Conservation (phyloP, 495 filamentous ascomycete genomes). For the Bryoglossum gracile region DNA sequence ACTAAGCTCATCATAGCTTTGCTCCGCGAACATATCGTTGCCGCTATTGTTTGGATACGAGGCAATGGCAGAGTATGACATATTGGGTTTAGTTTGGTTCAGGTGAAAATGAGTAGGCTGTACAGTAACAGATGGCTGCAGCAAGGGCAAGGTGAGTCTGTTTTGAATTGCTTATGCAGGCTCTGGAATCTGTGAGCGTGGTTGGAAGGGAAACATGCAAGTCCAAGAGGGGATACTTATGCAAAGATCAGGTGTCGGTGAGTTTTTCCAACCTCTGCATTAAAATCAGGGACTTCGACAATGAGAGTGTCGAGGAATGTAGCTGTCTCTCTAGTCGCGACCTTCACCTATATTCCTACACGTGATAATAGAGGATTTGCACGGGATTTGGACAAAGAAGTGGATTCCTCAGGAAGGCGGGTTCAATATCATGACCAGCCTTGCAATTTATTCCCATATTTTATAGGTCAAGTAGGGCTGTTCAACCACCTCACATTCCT, state of each 20-base stretch:
- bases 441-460: background rate
- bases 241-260: conserved; percentile 1
- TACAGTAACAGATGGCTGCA: background rate
- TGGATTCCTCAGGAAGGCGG: conserved; percentile 7
- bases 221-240: conserved; percentile 21
- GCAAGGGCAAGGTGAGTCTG: no score
- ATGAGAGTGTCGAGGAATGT: conserved; percentile 14
- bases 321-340: conserved; percentile 3
- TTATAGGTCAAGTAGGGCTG: background rate
- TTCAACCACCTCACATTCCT: no score
- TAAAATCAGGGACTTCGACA: conserved; percentile 9
- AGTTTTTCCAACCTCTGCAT: conserved; percentile 18
- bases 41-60: conserved; percentile 4
- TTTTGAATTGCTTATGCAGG: conserved; percentile 10
- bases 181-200: conserved; percentile 6
- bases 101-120: background rate
- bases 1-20: conserved; percentile 15
- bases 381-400: conserved; percentile 3
- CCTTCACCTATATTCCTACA: background rate
- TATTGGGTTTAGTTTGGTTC: no score
- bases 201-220: conserved; percentile 19
- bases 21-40: conserved; percentile 10
- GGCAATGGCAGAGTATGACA: conserved; percentile 19
- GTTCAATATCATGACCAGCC: background rate
- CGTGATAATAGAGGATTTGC: conserved; percentile 5